These are phyloP conservation scores for Erysiphe neolycopersici DNA, from an alignment of 2,329 filamentous ascomycete species.

Conservation along the genomic window DNA sequence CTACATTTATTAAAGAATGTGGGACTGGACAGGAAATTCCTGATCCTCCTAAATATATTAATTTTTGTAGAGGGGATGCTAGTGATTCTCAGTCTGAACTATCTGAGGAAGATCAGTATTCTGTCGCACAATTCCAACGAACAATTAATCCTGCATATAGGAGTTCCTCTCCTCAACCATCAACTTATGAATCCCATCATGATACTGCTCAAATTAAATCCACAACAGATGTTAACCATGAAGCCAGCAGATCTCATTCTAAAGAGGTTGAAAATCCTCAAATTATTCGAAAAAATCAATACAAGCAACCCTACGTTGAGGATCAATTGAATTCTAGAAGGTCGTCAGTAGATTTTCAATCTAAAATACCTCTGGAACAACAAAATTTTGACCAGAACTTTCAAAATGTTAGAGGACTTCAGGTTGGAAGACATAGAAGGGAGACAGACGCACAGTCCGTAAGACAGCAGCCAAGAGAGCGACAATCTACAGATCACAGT, in stretches of 20 bases:
- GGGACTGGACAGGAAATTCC: conserved; percentile 95
- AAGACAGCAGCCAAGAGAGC: neutral
- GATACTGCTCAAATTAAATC: conserved; percentile 56
- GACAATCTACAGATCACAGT: conserved; percentile 3
- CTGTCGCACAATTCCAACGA: conserved; percentile 82
- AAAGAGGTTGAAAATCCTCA: conserved; percentile 27
- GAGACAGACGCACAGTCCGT: neutral
- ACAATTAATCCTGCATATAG: conserved; percentile 90
- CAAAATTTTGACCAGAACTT: neutral
- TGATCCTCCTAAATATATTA: conserved; percentile 92
- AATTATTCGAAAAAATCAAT: conserved; percentile 14
- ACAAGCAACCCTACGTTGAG: conserved; percentile 7
- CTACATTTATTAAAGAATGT: conserved; percentile 59
- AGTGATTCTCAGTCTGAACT: conserved; percentile 57
- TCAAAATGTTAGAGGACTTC: conserved; percentile 2
- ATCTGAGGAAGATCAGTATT: conserved; percentile 73
- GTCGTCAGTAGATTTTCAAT: conserved; percentile 5
- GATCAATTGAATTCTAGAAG: conserved; percentile 1
- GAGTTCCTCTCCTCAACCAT: conserved; percentile 87
- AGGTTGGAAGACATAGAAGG: conserved; percentile 1
- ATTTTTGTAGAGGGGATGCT: conserved; percentile 78
- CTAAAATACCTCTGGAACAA: conserved; percentile 9
- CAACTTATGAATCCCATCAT: conserved; percentile 75
- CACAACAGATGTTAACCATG: conserved; percentile 38
- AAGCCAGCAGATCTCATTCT: conserved; percentile 17